Base-by-base conservation (phyloP, 2,329 filamentous ascomycete genomes). In the Pestalotiopsis sp. region DNA sequence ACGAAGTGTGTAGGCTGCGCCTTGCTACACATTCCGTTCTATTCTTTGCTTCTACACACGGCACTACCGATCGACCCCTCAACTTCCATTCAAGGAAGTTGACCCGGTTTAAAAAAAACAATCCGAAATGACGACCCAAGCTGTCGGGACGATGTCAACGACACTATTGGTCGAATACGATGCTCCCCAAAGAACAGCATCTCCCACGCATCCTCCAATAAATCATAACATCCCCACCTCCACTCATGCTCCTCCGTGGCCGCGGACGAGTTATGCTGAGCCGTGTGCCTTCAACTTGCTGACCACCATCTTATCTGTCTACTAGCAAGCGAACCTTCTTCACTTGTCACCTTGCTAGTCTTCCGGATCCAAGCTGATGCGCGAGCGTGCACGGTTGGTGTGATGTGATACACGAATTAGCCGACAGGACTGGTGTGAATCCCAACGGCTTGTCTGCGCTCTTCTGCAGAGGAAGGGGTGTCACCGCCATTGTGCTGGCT, bases 111-210 rank as follows among this genome's bases (percentile, higher is more conserved):
- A n/a, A 35, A 35, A 35, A 20, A 39, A 56, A 55, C 44, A 55
- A 20, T 55, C 48, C 62, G 62, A 57, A 65, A 65, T 55, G 10
- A 56, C 30, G 24, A 48, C 20, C 62, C 62, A 56, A 44, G 35
- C 17, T 38, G 62, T 56, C 62, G 62, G 62, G 48, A 56, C 48
- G n/a, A 14, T 13, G 26, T 13, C 7, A 10, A 13, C 4, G 39
- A 44, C 39, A 22, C 26, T 20, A 52, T 64, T 64, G 61, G 61
- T 20, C 39, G 24, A 20, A 6, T 22, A 13, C 35, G 24, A 52
- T 1, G 22, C 38, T 64, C 24, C 9, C 22, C n/a, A 26, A 64
- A 22, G 22, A 59, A 13, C 24, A 26, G 30, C 30, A 35, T 35
- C 30, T 17, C 56, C 24, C 56, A 59, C 22, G 56, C 56, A 9